Percentiles rank a stretch among this genome's conserved stretches.
These are phyloP conservation scores for Eimeria necatrix DNA, from an alignment of 169 alveolate species.

Conservation along the genomic window DNA sequence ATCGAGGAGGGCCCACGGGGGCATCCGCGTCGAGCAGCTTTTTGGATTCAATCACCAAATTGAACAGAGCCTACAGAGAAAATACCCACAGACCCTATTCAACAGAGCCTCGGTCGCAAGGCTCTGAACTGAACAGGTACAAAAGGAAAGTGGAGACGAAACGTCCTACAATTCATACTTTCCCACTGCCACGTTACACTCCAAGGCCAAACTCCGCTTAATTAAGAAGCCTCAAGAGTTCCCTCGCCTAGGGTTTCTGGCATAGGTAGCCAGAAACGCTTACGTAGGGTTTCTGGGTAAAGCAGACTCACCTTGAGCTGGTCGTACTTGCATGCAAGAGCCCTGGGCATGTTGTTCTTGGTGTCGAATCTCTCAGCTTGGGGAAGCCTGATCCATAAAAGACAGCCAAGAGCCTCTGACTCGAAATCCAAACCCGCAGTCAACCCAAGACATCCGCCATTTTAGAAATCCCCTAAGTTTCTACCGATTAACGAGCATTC, in stretches of 20 bases:
- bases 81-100: neutral
- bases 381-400: neutral
- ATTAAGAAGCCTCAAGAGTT: too few species aligned
- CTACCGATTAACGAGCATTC: neutral
- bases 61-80: neutral
- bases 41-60: conserved; percentile 17
- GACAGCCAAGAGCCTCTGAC: neutral
- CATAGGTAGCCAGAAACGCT: neutral
- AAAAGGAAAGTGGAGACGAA: neutral
- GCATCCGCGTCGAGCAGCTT: neutral
- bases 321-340: neutral
- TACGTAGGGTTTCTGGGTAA: neutral
- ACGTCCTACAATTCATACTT: too few species aligned
- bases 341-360: conserved; percentile 44
- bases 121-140: neutral
- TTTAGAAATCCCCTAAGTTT: neutral
- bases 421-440: neutral
- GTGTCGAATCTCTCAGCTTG: conserved; percentile 28
- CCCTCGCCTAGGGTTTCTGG: neutral
- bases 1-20: conserved; percentile 67
- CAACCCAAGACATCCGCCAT: neutral
- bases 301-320: conserved; percentile 10
- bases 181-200: too few species aligned
- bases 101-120: neutral
- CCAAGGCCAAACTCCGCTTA: too few species aligned